A percentile compares a stretch with the other conserved stretches of the same genome.
Conservation (phyloP, 306 rosid genomes). For the Urtica urens region DNA sequence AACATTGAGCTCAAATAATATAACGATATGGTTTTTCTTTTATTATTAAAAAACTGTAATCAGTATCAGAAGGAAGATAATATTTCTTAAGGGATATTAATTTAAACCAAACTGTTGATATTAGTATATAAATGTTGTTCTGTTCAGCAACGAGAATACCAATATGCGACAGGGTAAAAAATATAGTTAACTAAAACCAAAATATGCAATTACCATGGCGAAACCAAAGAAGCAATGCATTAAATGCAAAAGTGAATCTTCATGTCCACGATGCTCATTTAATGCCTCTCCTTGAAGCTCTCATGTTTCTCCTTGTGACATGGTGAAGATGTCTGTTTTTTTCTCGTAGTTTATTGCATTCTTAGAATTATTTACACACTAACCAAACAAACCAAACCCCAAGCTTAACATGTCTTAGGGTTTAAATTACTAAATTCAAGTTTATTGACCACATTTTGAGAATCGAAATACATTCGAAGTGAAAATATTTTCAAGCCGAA, state of each 20-base stretch:
- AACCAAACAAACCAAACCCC: constrained; percentile 27
- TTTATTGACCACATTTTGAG: too few relatives aligned
- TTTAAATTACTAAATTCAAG: too few relatives aligned
- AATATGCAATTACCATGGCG: not conserved
- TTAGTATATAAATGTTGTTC: too few relatives aligned
- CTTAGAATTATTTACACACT: constrained; percentile 19
- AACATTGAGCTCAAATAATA: too few relatives aligned
- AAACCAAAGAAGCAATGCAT: not conserved
- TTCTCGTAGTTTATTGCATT: constrained; percentile 28
- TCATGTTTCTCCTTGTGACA: constrained; percentile 47
- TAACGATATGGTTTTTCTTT: too few relatives aligned
- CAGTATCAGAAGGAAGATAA: too few relatives aligned
- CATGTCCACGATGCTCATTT: constrained; percentile 46
- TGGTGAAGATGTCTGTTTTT: constrained; percentile 85
- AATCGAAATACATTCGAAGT: too few relatives aligned
- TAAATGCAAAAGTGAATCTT: constrained; percentile 53
- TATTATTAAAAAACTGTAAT: too few relatives aligned
- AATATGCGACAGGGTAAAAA: not conserved
- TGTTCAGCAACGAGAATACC: not conserved
- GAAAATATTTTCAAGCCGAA: too few relatives aligned
- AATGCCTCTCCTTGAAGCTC: constrained; percentile 50
- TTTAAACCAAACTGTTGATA: too few relatives aligned
- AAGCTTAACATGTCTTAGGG: too few relatives aligned
- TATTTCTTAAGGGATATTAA: too few relatives aligned
- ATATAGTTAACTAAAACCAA: not conserved